Evolutionary conservation across 441 rosid species (phyloP), one percentile per base, ranked within the genome.

Genomic region (Gossypium laxum): DNA sequence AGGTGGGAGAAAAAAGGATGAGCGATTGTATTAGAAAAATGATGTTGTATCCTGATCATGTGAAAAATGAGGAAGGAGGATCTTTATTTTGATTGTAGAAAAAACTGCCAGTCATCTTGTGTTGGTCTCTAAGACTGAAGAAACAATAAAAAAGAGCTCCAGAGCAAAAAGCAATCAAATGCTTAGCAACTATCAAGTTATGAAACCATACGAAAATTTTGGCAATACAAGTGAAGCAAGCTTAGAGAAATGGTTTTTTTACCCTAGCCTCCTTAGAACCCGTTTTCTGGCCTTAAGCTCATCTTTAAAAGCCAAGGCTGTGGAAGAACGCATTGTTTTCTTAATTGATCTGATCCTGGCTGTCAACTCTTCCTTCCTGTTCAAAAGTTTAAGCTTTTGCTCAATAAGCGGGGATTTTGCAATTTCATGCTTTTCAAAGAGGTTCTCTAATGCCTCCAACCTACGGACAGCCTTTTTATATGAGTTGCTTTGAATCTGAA

Each of bases 251-350:
- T 58, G n/a, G 21, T 34, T 50, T 15, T 67, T 55, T 75, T 87
- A 93, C 97, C 96, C 91, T 41, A 94, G 90, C 77, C 93, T 86
- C 72, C 97, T 88, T 12, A 94, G 90, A 82, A 90, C 98, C 69
- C 98, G 85, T 76, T 89, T 94, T 79, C 97, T 87, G 45, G 98
- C 97, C 83, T 89, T 94, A 15, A 94, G 98, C 79, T 94, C 99
- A 78, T 92, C 99, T 82, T 94, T 92, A 77, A 94, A 94, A 19
- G 96, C 98, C 85, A 94, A 82, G 22, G 83, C 77, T 47, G 93
- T 80, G 73, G 97, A 89, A 69, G 89, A 87, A 59, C 91, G 86
- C 85, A 87, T 85, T 45, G 84, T 76, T 82, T 84, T 94, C 85
- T 82, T 94, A 74, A 90, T 84, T 68, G 90, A 85, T 80, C 87